Conservation (phyloP, 1,284 basidiomycete genomes). For the Ceratobasidium sp. region DNA sequence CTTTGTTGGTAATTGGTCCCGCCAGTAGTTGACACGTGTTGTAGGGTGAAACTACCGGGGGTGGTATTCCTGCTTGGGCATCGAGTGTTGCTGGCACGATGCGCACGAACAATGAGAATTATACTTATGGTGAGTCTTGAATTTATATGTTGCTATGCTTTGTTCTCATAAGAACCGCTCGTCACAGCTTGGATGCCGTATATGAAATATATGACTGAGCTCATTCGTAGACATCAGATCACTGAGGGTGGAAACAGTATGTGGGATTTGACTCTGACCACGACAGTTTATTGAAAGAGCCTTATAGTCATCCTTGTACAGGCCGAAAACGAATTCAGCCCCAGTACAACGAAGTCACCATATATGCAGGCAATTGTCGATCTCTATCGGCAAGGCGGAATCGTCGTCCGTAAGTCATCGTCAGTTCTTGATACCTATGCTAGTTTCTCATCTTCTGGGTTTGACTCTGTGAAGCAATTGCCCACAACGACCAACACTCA, state of each 20-base stretch:
- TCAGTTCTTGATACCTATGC: neutral
- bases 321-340: constrained; percentile 26
- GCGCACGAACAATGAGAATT: constrained; percentile 50
- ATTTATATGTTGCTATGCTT: neutral
- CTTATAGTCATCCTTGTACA: constrained; percentile 23
- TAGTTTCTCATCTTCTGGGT: constrained; percentile 7
- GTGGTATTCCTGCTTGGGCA: constrained; percentile 56
- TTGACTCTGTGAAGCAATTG: constrained; percentile 58
- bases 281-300: too few relatives aligned
- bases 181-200: constrained; percentile 54
- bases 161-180: neutral
- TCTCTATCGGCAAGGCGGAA: constrained; percentile 56
- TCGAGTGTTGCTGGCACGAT: constrained; percentile 52
- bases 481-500: constrained; percentile 64
- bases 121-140: constrained; percentile 12
- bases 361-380: constrained; percentile 68
- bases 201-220: constrained; percentile 52
- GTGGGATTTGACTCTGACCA: neutral
- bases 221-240: constrained; percentile 53
- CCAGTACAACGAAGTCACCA: constrained; percentile 46
- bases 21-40: too few relatives aligned
- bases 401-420: constrained; percentile 59
- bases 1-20: too few relatives aligned
- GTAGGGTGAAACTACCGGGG: constrained; percentile 52
- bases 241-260: constrained; percentile 47